phyloP scores from a whole-genome alignment of 306 rosid genomes.

The Lablab purpureus region DNA sequence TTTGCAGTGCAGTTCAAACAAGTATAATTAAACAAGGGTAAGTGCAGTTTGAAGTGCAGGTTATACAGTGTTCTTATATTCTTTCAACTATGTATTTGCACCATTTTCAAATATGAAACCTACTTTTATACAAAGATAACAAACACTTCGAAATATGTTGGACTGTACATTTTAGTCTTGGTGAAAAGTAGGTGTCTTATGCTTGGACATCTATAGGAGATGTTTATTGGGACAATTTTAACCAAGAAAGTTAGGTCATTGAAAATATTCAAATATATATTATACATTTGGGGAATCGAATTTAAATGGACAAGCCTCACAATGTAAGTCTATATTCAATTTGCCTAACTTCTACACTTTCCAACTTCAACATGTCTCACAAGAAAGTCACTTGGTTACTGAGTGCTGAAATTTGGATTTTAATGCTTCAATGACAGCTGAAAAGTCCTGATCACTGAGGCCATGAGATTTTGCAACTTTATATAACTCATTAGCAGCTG shows the following conservation, averaged over 20 bases:
- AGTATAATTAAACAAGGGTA: too few species aligned
- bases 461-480: conserved; percentile 93
- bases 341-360: background rate
- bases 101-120: background rate
- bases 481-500: conserved; percentile 91
- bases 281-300: conserved; percentile 35
- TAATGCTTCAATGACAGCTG: conserved; percentile 94
- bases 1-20: too few species aligned
- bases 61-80: background rate
- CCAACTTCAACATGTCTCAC: background rate
- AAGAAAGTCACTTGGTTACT: conserved; percentile 36
- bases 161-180: too few species aligned
- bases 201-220: background rate
- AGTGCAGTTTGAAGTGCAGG: background rate
- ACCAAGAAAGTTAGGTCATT: background rate
- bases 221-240: background rate
- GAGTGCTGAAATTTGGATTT: conserved; percentile 68
- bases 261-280: conserved; percentile 11
- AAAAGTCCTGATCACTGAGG: conserved; percentile 87
- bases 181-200: too few species aligned
- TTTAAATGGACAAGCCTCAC: conserved; percentile 9
- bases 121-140: background rate
- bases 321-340: conserved; percentile 15
- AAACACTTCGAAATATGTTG: background rate
- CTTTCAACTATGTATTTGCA: background rate